phyloP scores from a whole-genome alignment of 495 filamentous ascomycete species.

The Annulohypoxylon stygium region DNA sequence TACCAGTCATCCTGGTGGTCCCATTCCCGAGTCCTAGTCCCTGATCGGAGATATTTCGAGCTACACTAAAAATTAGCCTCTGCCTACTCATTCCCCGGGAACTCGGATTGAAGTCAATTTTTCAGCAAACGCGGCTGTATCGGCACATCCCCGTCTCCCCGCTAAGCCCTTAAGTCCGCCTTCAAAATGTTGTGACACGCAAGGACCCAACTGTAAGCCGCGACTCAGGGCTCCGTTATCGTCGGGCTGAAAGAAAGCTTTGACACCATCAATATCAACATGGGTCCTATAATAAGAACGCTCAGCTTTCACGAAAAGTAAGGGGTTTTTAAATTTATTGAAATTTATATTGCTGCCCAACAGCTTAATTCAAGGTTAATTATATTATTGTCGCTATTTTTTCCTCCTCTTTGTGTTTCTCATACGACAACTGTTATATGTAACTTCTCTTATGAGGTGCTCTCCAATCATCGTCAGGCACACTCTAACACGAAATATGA shows the following conservation, averaged over 20 bases:
- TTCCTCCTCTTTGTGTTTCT: no score
- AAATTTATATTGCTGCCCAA: neutral
- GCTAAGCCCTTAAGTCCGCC: slow-evolving; percentile 3
- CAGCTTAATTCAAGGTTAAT: neutral
- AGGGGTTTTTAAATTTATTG: neutral
- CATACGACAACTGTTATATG: neutral
- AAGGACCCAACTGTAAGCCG: neutral
- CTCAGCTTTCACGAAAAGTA: neutral
- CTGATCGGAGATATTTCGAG: slow-evolving; percentile 5
- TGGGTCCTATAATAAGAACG: neutral
- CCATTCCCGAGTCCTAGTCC: neutral
- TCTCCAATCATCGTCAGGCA: neutral
- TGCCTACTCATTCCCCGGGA: neutral
- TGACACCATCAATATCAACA: slow-evolving; percentile 2
- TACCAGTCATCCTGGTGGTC: neutral
- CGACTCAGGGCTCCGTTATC: neutral
- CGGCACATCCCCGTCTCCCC: neutral
- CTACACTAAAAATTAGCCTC: slow-evolving; percentile 2
- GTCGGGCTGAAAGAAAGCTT: slow-evolving; percentile 14
- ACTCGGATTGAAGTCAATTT: neutral
- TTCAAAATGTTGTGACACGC: neutral
- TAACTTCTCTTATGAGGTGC: neutral
- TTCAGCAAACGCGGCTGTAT: neutral
- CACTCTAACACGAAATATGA: neutral
- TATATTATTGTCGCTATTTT: neutral